Evolutionary conservation across 768 basidiomycete species (phyloP), one percentile per base, ranked within the genome.

Genomic region (Agaricus subrufescens): DNA sequence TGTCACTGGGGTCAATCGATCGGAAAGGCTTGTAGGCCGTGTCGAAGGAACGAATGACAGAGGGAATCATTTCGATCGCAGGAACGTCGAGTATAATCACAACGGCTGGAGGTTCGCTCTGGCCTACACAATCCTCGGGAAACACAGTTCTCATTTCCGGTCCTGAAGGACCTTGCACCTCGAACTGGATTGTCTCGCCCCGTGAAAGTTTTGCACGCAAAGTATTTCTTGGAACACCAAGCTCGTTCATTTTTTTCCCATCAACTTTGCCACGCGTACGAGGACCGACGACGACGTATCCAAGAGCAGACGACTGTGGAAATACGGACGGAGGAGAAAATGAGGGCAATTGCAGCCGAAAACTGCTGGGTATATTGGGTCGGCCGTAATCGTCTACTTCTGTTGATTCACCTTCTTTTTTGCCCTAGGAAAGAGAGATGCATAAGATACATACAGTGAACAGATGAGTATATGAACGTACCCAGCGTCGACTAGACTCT

Each of bases 81-180:
- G 93, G 89, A 11, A 89, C 80, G 61, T 94, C 90, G 44, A 95
- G 68, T 40, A 94, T 71, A 4, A 94, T 66, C 25, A 86, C 66
- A 3, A 77, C 84, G 54, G 73, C 72, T 29, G 82, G 80, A 10
- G 69, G 64, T 54, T 85, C 79, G 23, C 76, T 69, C 51, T 82
- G 76, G 3, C 75, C 82, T 7, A 88, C 66, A 38, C 79, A 79
- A 14, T 89, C 86, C 60, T 86, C 84, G 3, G 86, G 81, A 26
- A 62, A 69, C 19, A 89, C 81, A 2, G 76, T 75, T 38, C 84
- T 69, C 1, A 78, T 61, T 52, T 62, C 61, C 46, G 75, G 69
- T 2, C 73, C 67, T 15, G 71, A 72, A 25, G 80, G 56, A 11
- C 59, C 54, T 49, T 78, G 69, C 3, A 82, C 77, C 27, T 72